A percentile compares a stretch with the other conserved stretches of the same genome.
These are phyloP conservation scores for Penicillium sp. DNA, from an alignment of 2,329 filamentous ascomycete genomes.

Conservation along the genomic window DNA sequence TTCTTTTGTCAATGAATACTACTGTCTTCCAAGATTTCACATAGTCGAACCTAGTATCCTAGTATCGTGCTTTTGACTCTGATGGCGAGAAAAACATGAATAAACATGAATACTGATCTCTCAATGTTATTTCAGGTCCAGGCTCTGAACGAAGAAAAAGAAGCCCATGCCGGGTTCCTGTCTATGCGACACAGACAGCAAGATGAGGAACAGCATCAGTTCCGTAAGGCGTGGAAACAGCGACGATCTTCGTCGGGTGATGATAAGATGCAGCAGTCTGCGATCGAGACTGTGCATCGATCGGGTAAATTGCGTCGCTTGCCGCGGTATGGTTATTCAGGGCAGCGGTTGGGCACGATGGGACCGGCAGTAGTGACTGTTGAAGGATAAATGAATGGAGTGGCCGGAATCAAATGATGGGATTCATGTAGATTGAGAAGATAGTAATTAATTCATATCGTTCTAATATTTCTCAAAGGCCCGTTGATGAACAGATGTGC, in stretches of 20 bases:
- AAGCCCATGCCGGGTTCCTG: slow-evolving; percentile 33
- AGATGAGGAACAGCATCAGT: slow-evolving; percentile 35
- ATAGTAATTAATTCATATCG: background rate
- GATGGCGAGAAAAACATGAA: too few species aligned
- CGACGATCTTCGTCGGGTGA: slow-evolving; percentile 21
- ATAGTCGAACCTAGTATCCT: too few species aligned
- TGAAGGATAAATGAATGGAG: slow-evolving; percentile 1
- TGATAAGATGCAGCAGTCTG: slow-evolving; percentile 1
- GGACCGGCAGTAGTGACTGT: slow-evolving; percentile 13
- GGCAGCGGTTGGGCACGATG: slow-evolving; percentile 4
- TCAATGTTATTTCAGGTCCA: slow-evolving; percentile 26
- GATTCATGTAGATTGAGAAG: background rate
- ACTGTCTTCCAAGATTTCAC: background rate
- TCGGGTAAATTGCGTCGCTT: slow-evolving; percentile 17
- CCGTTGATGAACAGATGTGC: too few species aligned
- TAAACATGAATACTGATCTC: too few species aligned
- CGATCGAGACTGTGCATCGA: slow-evolving; percentile 1
- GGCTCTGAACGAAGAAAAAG: slow-evolving; percentile 34
- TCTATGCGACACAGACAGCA: slow-evolving; percentile 34
- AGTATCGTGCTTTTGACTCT: too few species aligned
- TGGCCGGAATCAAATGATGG: too few species aligned
- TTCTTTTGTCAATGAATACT: background rate
- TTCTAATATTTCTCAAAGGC: background rate
- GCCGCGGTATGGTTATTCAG: slow-evolving; percentile 12
- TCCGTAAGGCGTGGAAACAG: slow-evolving; percentile 35